Percentiles rank a stretch among this genome's conserved stretches.
phyloP scores from a whole-genome alignment of 306 rosid genomes.

The Cotoneaster glaucophyllus region DNA sequence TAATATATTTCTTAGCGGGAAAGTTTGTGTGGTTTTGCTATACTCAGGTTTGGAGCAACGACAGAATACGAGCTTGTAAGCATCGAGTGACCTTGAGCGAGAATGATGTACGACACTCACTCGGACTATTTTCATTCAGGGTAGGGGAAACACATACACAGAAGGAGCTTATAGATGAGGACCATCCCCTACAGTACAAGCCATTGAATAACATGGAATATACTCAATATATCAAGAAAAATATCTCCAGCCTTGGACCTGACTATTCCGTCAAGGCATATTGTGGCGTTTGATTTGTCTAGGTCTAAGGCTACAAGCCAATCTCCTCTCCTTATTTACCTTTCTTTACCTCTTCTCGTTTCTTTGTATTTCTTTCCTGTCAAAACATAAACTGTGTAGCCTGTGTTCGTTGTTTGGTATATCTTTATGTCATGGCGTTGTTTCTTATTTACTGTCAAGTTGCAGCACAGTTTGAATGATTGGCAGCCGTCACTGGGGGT shows the following conservation, averaged over 20 bases:
- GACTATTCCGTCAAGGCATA: background rate
- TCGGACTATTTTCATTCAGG: slow-evolving; percentile 9
- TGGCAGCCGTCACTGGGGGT: too few species aligned
- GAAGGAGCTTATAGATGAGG: slow-evolving; percentile 19
- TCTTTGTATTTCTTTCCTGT: too few species aligned
- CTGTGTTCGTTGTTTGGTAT: too few species aligned
- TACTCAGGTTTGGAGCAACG: slow-evolving; percentile 28
- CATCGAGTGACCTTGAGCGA: slow-evolving; percentile 12
- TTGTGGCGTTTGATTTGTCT: slow-evolving; percentile 4
- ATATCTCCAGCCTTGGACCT: background rate
- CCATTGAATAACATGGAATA: slow-evolving; percentile 11
- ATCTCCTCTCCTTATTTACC: too few species aligned
- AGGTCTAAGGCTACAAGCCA: too few species aligned
- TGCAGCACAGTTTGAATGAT: too few species aligned
- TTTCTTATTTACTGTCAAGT: too few species aligned
- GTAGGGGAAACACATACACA: background rate
- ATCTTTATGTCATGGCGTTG: too few species aligned
- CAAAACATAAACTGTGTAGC: too few species aligned
- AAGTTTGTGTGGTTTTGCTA: background rate
- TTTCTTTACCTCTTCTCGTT: too few species aligned
- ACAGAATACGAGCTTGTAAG: slow-evolving; percentile 6
- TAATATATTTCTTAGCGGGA: too few species aligned
- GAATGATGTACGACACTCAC: slow-evolving; percentile 6
- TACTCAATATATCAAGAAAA: background rate
- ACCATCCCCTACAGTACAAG: slow-evolving; percentile 11